Base-by-base conservation (phyloP, 176 grass and related monocot species). In the Eragrostis nindensis region DNA sequence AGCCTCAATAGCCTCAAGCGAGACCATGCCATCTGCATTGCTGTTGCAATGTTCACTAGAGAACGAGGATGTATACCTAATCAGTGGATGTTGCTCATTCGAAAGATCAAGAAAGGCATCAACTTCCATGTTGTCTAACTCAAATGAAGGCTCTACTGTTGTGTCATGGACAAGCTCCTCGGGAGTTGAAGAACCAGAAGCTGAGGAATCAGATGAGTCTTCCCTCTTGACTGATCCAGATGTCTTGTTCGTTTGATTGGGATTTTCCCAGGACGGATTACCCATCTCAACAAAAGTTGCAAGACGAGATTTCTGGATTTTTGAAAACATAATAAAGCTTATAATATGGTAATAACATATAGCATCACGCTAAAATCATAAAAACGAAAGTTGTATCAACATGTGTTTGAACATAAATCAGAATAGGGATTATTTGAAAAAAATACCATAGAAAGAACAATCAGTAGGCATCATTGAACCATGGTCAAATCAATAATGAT, bases 261-360 rank as follows among this genome's bases (percentile, higher is more conserved):
- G 69, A 79, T 79, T 82, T 69, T 99, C 97, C 93, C 93, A 99
- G 56, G 93, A 90, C 6, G 78, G 93, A 68, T 92, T 88, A 60
- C 91, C 93, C 92, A 85, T 94, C 67, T 99, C 97, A 84, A 95
- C 80, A 90, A 99, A 99, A 75, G 89, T 88, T 68, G 91, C 71
- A 84, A 99, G 91, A 50, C 89, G 81, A 49, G 97, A 99, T 96
- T 93, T 96, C 97, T 99, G 85, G 47, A 88, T 80, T 74, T 77
- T 48, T 80, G 62, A 78, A 72, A 59, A 81, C 22, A 56, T 61
- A 80, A 16, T 44, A 27, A 80, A 69, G 54, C 12, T 52, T 69
- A 89, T 78, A 76, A 11, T 53, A 61, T 45, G 64, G 26, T 53
- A 78, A 18, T 40, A 80, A 79, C 69, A 87, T 30, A 87, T 49